phyloP scores from a whole-genome alignment of 306 rosid species.

The Acacia acuminata region DNA sequence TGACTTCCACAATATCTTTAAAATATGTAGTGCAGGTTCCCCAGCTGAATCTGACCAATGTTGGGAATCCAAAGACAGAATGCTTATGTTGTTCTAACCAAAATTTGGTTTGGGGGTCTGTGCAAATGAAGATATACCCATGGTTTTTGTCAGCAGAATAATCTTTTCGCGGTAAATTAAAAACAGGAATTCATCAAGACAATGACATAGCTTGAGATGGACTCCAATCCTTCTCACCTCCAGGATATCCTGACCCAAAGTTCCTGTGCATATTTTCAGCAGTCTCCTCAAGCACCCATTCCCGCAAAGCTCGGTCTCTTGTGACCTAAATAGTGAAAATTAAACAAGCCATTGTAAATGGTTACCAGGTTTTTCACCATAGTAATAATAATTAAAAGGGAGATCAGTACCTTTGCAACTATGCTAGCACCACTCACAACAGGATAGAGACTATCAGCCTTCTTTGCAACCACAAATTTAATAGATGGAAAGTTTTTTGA shows the following conservation, averaged over 20 bases:
- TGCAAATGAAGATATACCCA: constrained; percentile 39
- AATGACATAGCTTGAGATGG: constrained; percentile 10
- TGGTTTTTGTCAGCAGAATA: constrained; percentile 11
- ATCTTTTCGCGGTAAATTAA: neutral
- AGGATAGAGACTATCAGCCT: constrained; percentile 97
- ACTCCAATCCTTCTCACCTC: constrained; percentile 52
- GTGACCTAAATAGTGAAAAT: constrained; percentile 61
- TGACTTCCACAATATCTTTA: constrained; percentile 71
- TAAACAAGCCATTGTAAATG: neutral
- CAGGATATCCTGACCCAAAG: constrained; percentile 98
- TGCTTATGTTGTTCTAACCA: constrained; percentile 87
- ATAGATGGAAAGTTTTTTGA: constrained; percentile 69
- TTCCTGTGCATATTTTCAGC: constrained; percentile 70
- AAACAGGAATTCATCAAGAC: neutral
- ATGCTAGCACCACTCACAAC: constrained; percentile 98
- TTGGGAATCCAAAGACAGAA: constrained; percentile 84
- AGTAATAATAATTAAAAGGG: neutral
- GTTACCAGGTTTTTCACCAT: neutral
- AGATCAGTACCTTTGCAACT: constrained; percentile 73
- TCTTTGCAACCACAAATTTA: constrained; percentile 93
- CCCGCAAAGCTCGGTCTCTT: constrained; percentile 79
- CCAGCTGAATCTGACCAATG: constrained; percentile 96
- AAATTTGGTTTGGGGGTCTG: constrained; percentile 82
- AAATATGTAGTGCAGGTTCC: constrained; percentile 82
- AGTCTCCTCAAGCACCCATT: constrained; percentile 88